Evolutionary conservation across 1,284 basidiomycete genomes (phyloP).

Genomic region (Xanthoconium separans): DNA sequence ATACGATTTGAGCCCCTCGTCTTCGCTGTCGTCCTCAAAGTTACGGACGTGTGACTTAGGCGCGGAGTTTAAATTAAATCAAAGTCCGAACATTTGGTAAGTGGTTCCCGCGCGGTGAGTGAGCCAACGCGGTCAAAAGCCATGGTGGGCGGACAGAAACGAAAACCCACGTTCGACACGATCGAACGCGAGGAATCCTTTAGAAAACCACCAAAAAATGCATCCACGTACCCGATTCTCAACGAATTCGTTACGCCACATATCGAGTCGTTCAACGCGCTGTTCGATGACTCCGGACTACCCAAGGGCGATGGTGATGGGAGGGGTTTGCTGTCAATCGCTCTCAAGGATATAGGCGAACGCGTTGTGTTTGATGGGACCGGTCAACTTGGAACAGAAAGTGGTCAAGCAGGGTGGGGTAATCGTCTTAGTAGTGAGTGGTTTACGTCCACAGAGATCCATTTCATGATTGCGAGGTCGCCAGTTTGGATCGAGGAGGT

Average conservation of each 20-base stretch:
- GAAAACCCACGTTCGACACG: slow-evolving; percentile 75
- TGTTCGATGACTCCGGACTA: slow-evolving; percentile 84
- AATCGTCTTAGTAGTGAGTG: slow-evolving; percentile 79
- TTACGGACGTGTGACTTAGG: slow-evolving; percentile 13
- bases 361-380: slow-evolving; percentile 93
- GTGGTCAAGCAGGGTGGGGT: slow-evolving; percentile 65
- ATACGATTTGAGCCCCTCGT: slow-evolving; percentile 18
- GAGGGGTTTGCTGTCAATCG: slow-evolving; percentile 79
- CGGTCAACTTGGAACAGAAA: slow-evolving; percentile 48
- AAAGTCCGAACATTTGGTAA: slow-evolving; percentile 27
- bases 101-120: slow-evolving; percentile 15
- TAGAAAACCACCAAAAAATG: slow-evolving; percentile 70
- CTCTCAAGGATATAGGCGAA: slow-evolving; percentile 82
- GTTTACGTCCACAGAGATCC: slow-evolving; percentile 8
- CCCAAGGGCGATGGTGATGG: slow-evolving; percentile 74
- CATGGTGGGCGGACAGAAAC: slow-evolving; percentile 26
- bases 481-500: slow-evolving; percentile 91
- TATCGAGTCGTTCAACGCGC: slow-evolving; percentile 94
- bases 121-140: slow-evolving; percentile 35
- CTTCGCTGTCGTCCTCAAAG: slow-evolving; percentile 22
- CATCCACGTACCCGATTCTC: slow-evolving; percentile 77
- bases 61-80: slow-evolving; percentile 21
- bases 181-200: slow-evolving; percentile 83
- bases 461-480: slow-evolving; percentile 10
- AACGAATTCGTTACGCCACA: slow-evolving; percentile 95